These are phyloP conservation scores for Suillus subluteus DNA, from an alignment of 768 basidiomycete genomes.

Conservation along the genomic window DNA sequence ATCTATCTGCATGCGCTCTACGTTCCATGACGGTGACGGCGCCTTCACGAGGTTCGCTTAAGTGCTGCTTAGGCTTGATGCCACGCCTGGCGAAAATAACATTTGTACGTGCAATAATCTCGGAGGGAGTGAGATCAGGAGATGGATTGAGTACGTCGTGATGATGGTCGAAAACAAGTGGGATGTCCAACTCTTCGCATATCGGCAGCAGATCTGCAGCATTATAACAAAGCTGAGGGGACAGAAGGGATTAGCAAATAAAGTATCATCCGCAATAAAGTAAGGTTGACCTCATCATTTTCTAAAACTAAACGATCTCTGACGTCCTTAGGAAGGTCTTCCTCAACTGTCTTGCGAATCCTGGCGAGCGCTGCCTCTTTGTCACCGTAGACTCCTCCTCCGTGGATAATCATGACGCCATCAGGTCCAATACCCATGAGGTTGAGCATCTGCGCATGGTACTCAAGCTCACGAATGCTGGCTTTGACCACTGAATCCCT, in stretches of 20 bases:
- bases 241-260: neutral
- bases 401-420: conserved; percentile 88
- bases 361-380: conserved; percentile 72
- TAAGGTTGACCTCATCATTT: conserved; percentile 78
- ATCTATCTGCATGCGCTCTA: conserved; percentile 86
- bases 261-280: neutral
- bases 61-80: conserved; percentile 90
- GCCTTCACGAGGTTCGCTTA: conserved; percentile 87
- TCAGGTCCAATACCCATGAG: conserved; percentile 83
- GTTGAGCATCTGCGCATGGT: conserved; percentile 89
- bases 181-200: conserved; percentile 82
- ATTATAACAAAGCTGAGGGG: conserved; percentile 72
- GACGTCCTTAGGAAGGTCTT: conserved; percentile 61
- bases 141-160: conserved; percentile 76
- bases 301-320: conserved; percentile 84
- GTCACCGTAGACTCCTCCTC: conserved; percentile 84
- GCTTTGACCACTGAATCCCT: conserved; percentile 73
- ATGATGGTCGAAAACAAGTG: conserved; percentile 79
- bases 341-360: conserved; percentile 69
- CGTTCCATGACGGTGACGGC: conserved; percentile 83
- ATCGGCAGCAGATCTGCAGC: conserved; percentile 87
- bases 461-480: conserved; percentile 78
- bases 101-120: conserved; percentile 76
- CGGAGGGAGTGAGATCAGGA: conserved; percentile 53
- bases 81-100: conserved; percentile 75